phyloP scores from a whole-genome alignment of 2,329 filamentous ascomycete species.

The Trichoderma oligosporum region DNA sequence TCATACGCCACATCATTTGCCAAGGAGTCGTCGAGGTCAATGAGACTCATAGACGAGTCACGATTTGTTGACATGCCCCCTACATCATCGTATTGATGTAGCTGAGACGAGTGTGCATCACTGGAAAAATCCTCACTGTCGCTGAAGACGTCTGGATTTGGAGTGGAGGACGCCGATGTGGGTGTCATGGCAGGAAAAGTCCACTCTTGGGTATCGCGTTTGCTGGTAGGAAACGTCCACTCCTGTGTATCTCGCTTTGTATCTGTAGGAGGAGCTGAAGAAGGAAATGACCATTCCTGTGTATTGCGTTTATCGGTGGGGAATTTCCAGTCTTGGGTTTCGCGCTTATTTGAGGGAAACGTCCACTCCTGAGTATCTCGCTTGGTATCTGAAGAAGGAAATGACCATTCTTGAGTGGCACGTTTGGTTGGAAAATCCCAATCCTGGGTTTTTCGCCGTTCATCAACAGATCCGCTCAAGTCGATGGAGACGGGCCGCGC shows the following conservation, averaged over 20 bases:
- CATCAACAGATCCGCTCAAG: slow-evolving; percentile 12
- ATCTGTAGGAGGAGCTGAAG: neutral
- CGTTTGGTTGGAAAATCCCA: slow-evolving; percentile 16
- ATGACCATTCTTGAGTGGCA: slow-evolving; percentile 15
- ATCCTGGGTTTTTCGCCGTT: slow-evolving; percentile 15
- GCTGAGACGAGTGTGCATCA: neutral
- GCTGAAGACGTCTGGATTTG: slow-evolving; percentile 5
- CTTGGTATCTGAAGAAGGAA: slow-evolving; percentile 36
- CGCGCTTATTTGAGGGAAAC: slow-evolving; percentile 37
- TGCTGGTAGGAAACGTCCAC: slow-evolving; percentile 12
- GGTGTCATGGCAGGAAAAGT: slow-evolving; percentile 34
- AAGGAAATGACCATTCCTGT: slow-evolving; percentile 50
- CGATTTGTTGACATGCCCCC: slow-evolving; percentile 32
- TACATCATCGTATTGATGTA: slow-evolving; percentile 5
- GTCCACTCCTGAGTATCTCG: slow-evolving; percentile 23
- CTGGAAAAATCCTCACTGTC: slow-evolving; percentile 1
- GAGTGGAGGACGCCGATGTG: slow-evolving; percentile 23
- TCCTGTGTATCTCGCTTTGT: slow-evolving; percentile 11
- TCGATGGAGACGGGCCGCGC: slow-evolving; percentile 17
- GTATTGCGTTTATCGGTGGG: slow-evolving; percentile 31
- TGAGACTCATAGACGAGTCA: slow-evolving; percentile 23
- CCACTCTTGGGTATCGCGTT: slow-evolving; percentile 15
- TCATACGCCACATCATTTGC: slow-evolving; percentile 25
- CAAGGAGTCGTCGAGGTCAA: slow-evolving; percentile 17
- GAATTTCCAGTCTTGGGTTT: slow-evolving; percentile 32